These are phyloP conservation scores for Plasmodium malariae DNA, from an alignment of 169 alveolate species.

Conservation along the genomic window DNA sequence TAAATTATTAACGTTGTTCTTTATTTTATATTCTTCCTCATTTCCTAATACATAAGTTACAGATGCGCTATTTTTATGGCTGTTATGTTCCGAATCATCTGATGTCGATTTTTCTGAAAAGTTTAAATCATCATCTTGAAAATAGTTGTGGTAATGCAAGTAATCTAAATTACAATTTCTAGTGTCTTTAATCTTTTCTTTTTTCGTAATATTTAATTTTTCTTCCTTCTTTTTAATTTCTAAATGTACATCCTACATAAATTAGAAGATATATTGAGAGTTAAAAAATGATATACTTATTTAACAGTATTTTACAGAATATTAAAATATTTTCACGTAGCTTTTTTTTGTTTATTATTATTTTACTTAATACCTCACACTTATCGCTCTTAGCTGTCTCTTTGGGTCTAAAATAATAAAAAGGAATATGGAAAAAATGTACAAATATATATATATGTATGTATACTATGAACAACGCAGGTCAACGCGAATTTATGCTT, in stretches of 20 bases:
- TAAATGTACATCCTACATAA: neutral
- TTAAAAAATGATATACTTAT: neutral
- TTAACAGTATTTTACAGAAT: neutral
- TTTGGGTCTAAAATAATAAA: neutral
- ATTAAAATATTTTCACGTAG: neutral
- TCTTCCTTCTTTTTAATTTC: constrained; percentile 22
- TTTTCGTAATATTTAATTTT: constrained; percentile 6
- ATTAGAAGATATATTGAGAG: too few species aligned
- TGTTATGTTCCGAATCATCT: constrained; percentile 4
- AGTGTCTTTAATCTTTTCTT: constrained; percentile 14
- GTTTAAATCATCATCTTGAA: constrained; percentile 18
- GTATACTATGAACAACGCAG: neutral
- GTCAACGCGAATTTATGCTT: too few species aligned
- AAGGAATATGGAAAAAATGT: neutral
- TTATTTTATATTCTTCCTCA: constrained; percentile 32
- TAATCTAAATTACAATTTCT: constrained; percentile 28
- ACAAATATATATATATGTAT: neutral
- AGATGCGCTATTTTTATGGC: neutral
- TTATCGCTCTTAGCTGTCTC: neutral
- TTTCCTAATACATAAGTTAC: neutral
- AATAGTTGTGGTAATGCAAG: constrained; percentile 46
- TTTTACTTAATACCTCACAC: neutral
- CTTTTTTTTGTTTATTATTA: too few species aligned
- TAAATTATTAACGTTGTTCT: constrained; percentile 19
- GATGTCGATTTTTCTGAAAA: constrained; percentile 25